A percentile compares a stretch with the other conserved stretches of the same genome.
Evolutionary conservation across 345 rosid genomes (phyloP).

Genomic region (Eucalyptus coolabah): DNA sequence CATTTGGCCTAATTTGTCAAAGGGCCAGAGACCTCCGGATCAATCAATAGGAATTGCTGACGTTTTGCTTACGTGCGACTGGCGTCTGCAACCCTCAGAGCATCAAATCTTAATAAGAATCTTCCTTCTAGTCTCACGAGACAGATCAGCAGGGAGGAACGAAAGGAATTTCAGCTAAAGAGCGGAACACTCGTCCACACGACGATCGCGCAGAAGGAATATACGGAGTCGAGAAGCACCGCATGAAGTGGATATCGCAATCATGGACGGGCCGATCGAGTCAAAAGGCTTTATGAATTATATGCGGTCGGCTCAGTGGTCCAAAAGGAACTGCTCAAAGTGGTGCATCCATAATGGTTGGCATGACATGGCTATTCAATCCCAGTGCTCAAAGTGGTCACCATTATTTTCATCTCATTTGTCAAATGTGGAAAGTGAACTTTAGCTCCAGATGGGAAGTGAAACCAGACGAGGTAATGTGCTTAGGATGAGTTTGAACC

Average conservation of each 20-base stretch:
- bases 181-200: background rate
- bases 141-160: background rate
- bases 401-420: background rate
- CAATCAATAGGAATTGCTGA: background rate
- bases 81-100: background rate
- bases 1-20: background rate
- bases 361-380: background rate
- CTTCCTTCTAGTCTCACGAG: background rate
- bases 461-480: background rate
- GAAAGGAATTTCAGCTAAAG: background rate
- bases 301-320: background rate
- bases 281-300: background rate
- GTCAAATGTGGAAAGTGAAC: background rate
- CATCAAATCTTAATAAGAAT: background rate
- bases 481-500: background rate
- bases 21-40: background rate
- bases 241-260: background rate
- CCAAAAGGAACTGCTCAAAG: background rate
- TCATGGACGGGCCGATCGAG: background rate
- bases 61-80: background rate
- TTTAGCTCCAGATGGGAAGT: background rate
- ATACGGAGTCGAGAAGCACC: background rate
- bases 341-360: background rate
- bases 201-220: background rate
- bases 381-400: background rate